A percentile compares a stretch with the other conserved stretches of the same genome.
phyloP scores from a whole-genome alignment of 352 stramenopile genomes.

The Phytophthora crassamura region DNA sequence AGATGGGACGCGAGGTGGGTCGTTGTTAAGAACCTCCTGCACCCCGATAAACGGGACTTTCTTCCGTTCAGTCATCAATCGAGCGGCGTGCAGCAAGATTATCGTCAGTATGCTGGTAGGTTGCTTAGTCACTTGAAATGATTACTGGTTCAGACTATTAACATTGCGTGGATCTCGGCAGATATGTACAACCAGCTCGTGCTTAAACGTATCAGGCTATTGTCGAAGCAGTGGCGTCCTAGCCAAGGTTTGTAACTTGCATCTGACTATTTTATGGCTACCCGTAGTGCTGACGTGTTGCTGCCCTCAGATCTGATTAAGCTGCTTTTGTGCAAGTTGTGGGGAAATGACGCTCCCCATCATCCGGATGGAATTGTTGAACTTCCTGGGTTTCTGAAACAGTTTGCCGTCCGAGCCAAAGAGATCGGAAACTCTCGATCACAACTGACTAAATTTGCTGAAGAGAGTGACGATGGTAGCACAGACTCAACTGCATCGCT shows the following conservation, averaged over 20 bases:
- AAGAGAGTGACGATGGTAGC: constrained; percentile 8
- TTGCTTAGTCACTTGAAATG: background rate
- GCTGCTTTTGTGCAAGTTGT: constrained; percentile 42
- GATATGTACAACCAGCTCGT: constrained; percentile 43
- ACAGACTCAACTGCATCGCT: constrained; percentile 39
- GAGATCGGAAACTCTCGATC: constrained; percentile 25
- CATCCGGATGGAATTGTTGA: constrained; percentile 32
- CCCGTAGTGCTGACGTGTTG: background rate
- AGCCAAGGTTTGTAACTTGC: constrained; percentile 31
- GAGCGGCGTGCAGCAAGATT: constrained; percentile 11
- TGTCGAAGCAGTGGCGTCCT: constrained; percentile 46
- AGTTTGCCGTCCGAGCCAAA: constrained; percentile 25
- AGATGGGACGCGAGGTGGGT: constrained; percentile 54
- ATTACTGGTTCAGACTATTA: too few species aligned
- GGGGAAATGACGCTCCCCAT: constrained; percentile 20
- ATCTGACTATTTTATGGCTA: background rate
- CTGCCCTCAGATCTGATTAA: constrained; percentile 41
- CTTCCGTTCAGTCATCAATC: constrained; percentile 40
- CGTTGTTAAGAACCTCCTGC: constrained; percentile 52
- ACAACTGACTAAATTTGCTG: constrained; percentile 36
- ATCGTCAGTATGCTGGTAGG: constrained; percentile 28
- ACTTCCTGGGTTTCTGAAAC: constrained; percentile 44
- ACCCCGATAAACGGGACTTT: constrained; percentile 42
- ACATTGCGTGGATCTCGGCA: constrained; percentile 11
- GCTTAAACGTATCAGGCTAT: constrained; percentile 36